These are phyloP conservation scores for Solanum aculeatissimum DNA, from an alignment of 305 asterid species.

Conservation along the genomic window DNA sequence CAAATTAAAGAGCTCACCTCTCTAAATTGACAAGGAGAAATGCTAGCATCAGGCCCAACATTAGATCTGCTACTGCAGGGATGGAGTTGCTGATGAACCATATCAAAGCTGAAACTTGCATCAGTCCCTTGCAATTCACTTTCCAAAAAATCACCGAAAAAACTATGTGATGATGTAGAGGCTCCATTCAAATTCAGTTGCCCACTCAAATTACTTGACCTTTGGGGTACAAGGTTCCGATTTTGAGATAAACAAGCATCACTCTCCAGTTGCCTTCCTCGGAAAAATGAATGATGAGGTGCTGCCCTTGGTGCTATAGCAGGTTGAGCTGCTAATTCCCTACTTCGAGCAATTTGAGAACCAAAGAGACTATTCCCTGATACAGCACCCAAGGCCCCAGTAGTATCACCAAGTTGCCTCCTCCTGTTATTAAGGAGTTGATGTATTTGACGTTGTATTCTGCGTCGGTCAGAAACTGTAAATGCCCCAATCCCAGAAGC, in stretches of 20 bases:
- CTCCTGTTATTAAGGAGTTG: slow-evolving; percentile 38
- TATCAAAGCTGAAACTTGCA: slow-evolving; percentile 21
- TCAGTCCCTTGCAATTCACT: slow-evolving; percentile 30
- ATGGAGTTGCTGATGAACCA: slow-evolving; percentile 43
- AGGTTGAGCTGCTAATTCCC: slow-evolving; percentile 19
- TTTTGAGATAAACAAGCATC: slow-evolving; percentile 9
- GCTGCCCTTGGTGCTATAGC: slow-evolving; percentile 12
- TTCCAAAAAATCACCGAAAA: slow-evolving; percentile 22
- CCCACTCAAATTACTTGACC: slow-evolving; percentile 31
- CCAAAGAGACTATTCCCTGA: slow-evolving; percentile 38
- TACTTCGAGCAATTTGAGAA: slow-evolving; percentile 27
- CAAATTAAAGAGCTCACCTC: slow-evolving; percentile 42
- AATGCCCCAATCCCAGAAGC: slow-evolving; percentile 44
- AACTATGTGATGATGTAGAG: slow-evolving; percentile 39
- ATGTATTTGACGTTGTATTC: slow-evolving; percentile 70
- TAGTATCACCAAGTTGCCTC: slow-evolving; percentile 26
- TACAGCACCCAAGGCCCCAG: slow-evolving; percentile 10
- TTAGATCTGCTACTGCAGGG: slow-evolving; percentile 37
- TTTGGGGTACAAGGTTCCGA: slow-evolving; percentile 18
- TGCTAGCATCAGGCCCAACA: slow-evolving; percentile 26
- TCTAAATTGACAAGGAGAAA: slow-evolving; percentile 29
- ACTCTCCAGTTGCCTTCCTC: slow-evolving; percentile 24
- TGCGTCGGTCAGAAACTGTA: slow-evolving; percentile 56
- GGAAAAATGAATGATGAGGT: slow-evolving; percentile 16
- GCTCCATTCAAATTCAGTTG: slow-evolving; percentile 30